These are phyloP conservation scores for Fomitiporia mediterranea DNA, from an alignment of 1,284 basidiomycete species.

Conservation along the genomic window DNA sequence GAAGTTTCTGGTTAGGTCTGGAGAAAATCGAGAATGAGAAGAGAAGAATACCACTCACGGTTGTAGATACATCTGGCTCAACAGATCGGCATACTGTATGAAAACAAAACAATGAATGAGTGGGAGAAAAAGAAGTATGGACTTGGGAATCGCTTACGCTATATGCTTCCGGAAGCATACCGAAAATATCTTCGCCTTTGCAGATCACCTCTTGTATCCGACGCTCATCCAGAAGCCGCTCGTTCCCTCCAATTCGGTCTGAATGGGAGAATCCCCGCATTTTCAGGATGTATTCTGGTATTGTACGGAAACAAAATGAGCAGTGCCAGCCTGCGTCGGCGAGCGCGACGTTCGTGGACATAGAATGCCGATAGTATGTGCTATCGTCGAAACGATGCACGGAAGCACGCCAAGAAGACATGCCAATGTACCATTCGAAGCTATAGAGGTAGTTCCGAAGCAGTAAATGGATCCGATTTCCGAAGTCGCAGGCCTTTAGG, in stretches of 20 bases:
- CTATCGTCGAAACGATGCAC: slow-evolving; percentile 37
- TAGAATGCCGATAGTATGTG: slow-evolving; percentile 51
- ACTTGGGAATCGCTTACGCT: slow-evolving; percentile 29
- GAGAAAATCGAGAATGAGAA: not conserved
- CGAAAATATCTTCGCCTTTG: slow-evolving; percentile 58
- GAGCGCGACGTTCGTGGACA: slow-evolving; percentile 47
- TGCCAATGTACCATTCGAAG: slow-evolving; percentile 56
- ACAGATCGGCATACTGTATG: slow-evolving; percentile 45
- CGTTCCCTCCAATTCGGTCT: slow-evolving; percentile 54
- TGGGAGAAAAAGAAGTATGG: slow-evolving; percentile 16
- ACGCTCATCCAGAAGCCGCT: slow-evolving; percentile 43
- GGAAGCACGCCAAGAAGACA: slow-evolving; percentile 52
- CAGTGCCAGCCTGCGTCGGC: slow-evolving; percentile 60
- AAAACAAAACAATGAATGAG: slow-evolving; percentile 15
- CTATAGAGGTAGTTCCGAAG: slow-evolving; percentile 63
- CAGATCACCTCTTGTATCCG: slow-evolving; percentile 60
- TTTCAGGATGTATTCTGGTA: slow-evolving; percentile 26
- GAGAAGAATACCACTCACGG: slow-evolving; percentile 37
- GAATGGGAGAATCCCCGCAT: slow-evolving; percentile 54
- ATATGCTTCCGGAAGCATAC: slow-evolving; percentile 64
- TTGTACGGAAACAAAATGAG: slow-evolving; percentile 61
- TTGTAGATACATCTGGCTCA: slow-evolving; percentile 46
- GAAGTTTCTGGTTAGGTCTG: too few species aligned
- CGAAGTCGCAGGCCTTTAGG: slow-evolving; percentile 55
- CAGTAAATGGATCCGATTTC: slow-evolving; percentile 55